Conservation (phyloP, 2,329 filamentous ascomycete species). For the Aureobasidium sp. region DNA sequence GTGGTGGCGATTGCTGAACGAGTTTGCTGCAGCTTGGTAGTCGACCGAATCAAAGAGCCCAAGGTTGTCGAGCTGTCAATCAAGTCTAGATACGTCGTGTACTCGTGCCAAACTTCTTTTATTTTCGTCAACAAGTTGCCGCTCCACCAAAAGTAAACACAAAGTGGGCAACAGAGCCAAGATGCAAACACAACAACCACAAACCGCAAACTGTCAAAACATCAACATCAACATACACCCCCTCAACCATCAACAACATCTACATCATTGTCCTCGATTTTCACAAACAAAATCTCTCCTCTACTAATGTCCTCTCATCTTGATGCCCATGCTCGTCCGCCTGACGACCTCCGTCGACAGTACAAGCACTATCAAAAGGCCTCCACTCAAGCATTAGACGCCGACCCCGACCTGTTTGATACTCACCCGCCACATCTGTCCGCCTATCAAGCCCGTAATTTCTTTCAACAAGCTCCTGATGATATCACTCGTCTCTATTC, state of each 20-base stretch:
- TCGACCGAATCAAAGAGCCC: not conserved
- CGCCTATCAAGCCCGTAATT: constrained; percentile 19
- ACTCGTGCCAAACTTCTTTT: not conserved
- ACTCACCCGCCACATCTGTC: constrained; percentile 21
- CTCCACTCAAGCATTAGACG: constrained; percentile 37
- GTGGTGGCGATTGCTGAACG: not conserved
- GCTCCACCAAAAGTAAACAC: constrained; percentile 8
- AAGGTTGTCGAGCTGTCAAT: not conserved
- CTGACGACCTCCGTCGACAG: constrained; percentile 55
- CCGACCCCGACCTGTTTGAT: constrained; percentile 41
- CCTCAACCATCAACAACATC: not conserved
- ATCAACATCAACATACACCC: not conserved
- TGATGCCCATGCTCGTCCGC: constrained; percentile 71
- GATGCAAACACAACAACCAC: constrained; percentile 7
- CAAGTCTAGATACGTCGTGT: not conserved
- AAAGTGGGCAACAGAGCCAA: constrained; percentile 9
- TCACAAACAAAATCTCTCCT: not conserved
- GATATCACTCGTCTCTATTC: constrained; percentile 28
- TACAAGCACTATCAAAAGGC: constrained; percentile 66
- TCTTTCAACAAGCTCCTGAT: constrained; percentile 31
- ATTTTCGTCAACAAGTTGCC: constrained; percentile 5
- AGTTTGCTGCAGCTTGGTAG: not conserved
- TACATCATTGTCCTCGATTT: not conserved
- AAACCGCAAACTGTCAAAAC: not conserved
- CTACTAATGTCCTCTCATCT: not conserved